Evolutionary conservation across 495 filamentous ascomycete genomes (phyloP).

Genomic region (Parachaetomium inaequale): DNA sequence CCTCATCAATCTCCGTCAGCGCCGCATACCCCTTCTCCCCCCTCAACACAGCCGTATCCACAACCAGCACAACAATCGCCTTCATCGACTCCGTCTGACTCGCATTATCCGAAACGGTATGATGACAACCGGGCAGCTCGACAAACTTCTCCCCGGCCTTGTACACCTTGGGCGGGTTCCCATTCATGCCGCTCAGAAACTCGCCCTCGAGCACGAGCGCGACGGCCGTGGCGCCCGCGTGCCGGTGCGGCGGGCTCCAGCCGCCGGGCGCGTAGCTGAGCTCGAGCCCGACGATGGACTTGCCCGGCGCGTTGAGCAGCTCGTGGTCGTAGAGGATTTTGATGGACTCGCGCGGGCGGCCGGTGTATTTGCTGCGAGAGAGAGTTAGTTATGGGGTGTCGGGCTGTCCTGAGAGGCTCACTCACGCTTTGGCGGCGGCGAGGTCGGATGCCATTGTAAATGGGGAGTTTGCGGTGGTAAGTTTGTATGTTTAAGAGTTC

Average conservation of each 20-base stretch:
- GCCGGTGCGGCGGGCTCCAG: conserved; percentile 10
- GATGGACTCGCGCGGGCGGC: conserved; percentile 9
- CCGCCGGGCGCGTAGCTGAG: conserved; percentile 10
- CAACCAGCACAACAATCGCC: conserved; percentile 15
- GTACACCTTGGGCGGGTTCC: conserved; percentile 8
- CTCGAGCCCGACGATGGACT: conserved; percentile 19
- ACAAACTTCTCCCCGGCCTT: conserved; percentile 4
- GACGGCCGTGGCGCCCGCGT: conserved; percentile 15
- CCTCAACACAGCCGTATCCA: conserved; percentile 13
- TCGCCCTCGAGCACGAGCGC: conserved; percentile 18
- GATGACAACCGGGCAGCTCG: conserved; percentile 18
- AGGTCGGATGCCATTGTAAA: not conserved
- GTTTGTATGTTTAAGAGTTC: no score
- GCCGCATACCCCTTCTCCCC: conserved; percentile 17
- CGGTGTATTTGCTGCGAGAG: not conserved
- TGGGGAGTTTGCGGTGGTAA: not conserved
- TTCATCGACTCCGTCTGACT: conserved; percentile 13
- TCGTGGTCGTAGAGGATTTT: conserved; percentile 21
- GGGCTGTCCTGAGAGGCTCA: not conserved
- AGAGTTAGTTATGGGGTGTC: not conserved
- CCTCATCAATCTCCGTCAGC: conserved; percentile 16
- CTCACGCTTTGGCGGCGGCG: not conserved
- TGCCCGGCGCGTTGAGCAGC: conserved; percentile 17
- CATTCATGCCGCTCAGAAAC: conserved; percentile 21
- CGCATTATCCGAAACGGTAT: conserved; percentile 17